Conservation (phyloP, 2,329 filamentous ascomycete species). For the Cladosporium velox region DNA sequence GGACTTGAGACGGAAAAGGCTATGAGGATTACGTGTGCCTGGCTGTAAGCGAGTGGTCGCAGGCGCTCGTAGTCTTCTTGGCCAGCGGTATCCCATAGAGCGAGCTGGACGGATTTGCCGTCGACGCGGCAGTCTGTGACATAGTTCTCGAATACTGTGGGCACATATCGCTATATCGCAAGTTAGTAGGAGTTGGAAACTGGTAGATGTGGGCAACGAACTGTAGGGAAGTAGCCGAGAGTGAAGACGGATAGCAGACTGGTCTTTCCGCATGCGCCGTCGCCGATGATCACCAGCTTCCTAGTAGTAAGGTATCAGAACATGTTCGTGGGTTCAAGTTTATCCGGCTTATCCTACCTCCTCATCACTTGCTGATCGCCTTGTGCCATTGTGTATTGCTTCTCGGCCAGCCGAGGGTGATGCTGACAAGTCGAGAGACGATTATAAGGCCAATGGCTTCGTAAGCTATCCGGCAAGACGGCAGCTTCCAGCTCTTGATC, state of each 20-base stretch:
- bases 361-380: conserved; percentile 43
- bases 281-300: conserved; percentile 95
- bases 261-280: conserved; percentile 97
- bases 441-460: conserved; percentile 9
- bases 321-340: not conserved
- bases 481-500: conserved; percentile 9
- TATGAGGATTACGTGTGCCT: conserved; percentile 95
- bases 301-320: conserved; percentile 50
- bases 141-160: conserved; percentile 99
- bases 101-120: conserved; percentile 96
- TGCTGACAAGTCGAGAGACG: not conserved
- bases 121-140: conserved; percentile 98
- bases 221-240: conserved; percentile 94
- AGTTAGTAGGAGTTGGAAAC: conserved; percentile 24
- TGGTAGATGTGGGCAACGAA: conserved; percentile 55
- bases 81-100: conserved; percentile 98
- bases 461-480: not conserved
- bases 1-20: conserved; percentile 94
- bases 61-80: conserved; percentile 98
- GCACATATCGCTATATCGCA: conserved; percentile 58
- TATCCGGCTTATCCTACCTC: conserved; percentile 33
- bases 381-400: conserved; percentile 36
- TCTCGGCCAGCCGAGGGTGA: conserved; percentile 21
- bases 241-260: conserved; percentile 97
- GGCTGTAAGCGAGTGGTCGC: conserved; percentile 90